These are phyloP conservation scores for Penicillium sp. DNA, from an alignment of 2,329 filamentous ascomycete species.

Conservation along the genomic window DNA sequence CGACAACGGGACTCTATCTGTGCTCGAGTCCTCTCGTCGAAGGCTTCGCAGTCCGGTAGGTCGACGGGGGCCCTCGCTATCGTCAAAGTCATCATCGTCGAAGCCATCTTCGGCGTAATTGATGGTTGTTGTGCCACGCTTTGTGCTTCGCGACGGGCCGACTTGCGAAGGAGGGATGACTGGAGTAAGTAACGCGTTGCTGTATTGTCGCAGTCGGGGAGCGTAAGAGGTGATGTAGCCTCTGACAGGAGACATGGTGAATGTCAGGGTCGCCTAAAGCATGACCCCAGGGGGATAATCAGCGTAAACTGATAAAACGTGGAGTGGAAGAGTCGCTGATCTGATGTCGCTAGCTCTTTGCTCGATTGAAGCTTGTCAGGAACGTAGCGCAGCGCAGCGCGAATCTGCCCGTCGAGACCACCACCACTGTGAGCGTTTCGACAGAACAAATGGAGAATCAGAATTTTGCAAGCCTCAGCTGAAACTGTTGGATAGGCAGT, in stretches of 20 bases:
- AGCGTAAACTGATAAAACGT: constrained; percentile 1
- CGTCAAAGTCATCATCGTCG: constrained; percentile 64
- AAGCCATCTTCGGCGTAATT: constrained; percentile 97
- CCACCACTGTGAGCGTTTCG: neutral
- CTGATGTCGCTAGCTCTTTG: constrained; percentile 10
- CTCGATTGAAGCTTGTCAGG: constrained; percentile 13
- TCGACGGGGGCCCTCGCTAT: constrained; percentile 64
- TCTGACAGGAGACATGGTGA: constrained; percentile 62
- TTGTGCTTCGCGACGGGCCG: constrained; percentile 78
- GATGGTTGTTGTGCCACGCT: constrained; percentile 91
- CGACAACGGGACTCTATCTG: constrained; percentile 60
- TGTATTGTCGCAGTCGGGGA: constrained; percentile 82
- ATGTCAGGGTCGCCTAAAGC: constrained; percentile 27
- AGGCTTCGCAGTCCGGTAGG: constrained; percentile 75
- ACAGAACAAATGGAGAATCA: neutral
- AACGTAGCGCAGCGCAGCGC: constrained; percentile 5
- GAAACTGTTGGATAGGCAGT: neutral
- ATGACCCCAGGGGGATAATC: constrained; percentile 29
- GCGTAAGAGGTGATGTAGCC: constrained; percentile 90
- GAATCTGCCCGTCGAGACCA: neutral
- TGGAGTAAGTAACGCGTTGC: constrained; percentile 85
- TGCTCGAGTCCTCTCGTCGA: constrained; percentile 67
- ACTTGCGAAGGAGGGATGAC: constrained; percentile 67
- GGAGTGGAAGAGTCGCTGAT: neutral
- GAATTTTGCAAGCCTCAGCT: neutral